Percentiles rank a stretch among this genome's conserved stretches.
Conservation (phyloP, 1,284 basidiomycete genomes). For the Microbotryum violaceum region DNA sequence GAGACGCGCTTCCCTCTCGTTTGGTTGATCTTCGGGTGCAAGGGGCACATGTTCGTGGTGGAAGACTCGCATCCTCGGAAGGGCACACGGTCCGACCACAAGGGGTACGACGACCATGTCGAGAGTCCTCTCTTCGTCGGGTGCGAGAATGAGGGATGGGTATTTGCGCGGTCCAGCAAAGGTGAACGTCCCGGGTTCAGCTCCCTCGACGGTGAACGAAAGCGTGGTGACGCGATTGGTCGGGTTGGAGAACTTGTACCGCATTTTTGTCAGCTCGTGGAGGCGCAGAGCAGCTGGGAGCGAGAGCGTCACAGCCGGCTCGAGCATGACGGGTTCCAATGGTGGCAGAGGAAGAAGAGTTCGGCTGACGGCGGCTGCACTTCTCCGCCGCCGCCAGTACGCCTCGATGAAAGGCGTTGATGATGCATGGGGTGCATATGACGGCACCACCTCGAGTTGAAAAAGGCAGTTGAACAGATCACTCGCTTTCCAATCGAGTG, state of each 20-base stretch:
- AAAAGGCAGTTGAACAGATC: slow-evolving; percentile 57
- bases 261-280: not conserved
- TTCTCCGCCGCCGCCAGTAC: slow-evolving; percentile 55
- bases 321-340: slow-evolving; percentile 51
- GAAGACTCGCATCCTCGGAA: slow-evolving; percentile 23
- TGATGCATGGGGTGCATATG: slow-evolving; percentile 44
- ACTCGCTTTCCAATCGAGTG: slow-evolving; percentile 53
- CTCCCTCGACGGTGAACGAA: slow-evolving; percentile 54
- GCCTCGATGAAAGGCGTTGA: slow-evolving; percentile 54
- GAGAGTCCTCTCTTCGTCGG: slow-evolving; percentile 44
- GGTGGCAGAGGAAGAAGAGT: slow-evolving; percentile 54
- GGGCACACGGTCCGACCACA: slow-evolving; percentile 2
- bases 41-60: slow-evolving; percentile 4
- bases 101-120: slow-evolving; percentile 17
- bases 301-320: slow-evolving; percentile 50
- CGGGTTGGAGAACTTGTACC: slow-evolving; percentile 53
- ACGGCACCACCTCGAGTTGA: slow-evolving; percentile 42
- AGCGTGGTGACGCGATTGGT: slow-evolving; percentile 48
- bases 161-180: slow-evolving; percentile 60
- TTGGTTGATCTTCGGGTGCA: not conserved
- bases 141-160: slow-evolving; percentile 58
- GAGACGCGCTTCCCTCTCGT: not conserved
- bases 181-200: slow-evolving; percentile 54
- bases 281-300: not conserved
- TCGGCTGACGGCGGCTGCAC: slow-evolving; percentile 37